A percentile compares a stretch with the other conserved stretches of the same genome.
Evolutionary conservation across 139 green algal genomes (phyloP).

Genomic region (Volvox africanus): DNA sequence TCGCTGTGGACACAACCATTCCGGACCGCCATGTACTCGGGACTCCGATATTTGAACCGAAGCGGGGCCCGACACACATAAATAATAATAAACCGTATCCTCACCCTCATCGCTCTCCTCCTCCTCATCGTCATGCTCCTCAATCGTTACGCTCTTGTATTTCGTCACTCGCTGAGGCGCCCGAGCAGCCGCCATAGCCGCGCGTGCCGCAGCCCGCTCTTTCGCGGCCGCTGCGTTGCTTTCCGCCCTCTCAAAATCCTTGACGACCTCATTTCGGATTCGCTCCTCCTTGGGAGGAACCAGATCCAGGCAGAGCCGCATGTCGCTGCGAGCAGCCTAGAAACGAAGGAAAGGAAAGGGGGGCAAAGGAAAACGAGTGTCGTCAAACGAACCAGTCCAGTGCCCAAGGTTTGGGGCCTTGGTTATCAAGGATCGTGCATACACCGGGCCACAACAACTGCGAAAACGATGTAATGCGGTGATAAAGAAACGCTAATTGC

Average conservation of each 20-base stretch:
- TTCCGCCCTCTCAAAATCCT: constrained; percentile 13
- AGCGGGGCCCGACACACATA: too few species aligned
- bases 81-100: too few species aligned
- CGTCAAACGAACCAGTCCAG: too few species aligned
- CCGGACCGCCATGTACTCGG: too few species aligned
- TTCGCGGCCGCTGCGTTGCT: background rate
- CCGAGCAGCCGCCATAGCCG: background rate
- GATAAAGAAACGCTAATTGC: too few species aligned
- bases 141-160: constrained; percentile 35
- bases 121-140: constrained; percentile 47
- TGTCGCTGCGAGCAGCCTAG: background rate
- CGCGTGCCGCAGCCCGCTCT: background rate
- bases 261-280: background rate
- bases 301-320: constrained; percentile 42
- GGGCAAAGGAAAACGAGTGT: too few species aligned
- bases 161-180: constrained; percentile 44
- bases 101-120: constrained; percentile 40
- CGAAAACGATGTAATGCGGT: too few species aligned
- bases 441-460: too few species aligned
- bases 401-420: too few species aligned
- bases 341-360: background rate
- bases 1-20: too few species aligned
- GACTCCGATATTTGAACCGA: too few species aligned
- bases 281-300: constrained; percentile 1
- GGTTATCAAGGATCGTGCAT: too few species aligned